Conservation (phyloP, 108 stramenopile species). For the Cyclotella atomus region DNA sequence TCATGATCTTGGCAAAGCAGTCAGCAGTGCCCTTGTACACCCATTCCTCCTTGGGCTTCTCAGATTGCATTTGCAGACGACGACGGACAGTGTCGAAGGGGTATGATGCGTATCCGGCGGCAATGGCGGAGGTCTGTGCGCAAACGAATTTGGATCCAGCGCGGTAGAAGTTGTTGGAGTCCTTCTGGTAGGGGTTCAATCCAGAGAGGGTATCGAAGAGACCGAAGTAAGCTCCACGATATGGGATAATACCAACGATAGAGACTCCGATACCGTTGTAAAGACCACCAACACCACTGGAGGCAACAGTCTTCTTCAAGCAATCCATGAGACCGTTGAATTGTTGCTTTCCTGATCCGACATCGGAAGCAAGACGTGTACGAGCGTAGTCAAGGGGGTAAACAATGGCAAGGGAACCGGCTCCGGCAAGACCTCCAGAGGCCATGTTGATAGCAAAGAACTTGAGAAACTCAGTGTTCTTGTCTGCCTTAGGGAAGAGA, state of each 20-base stretch:
- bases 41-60: conserved; percentile 95
- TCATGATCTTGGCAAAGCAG: conserved; percentile 95
- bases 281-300: conserved; percentile 86
- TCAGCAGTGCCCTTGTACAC: conserved; percentile 96
- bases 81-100: conserved; percentile 99
- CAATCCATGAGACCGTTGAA: conserved; percentile 98
- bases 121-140: conserved; percentile 94
- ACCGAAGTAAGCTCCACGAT: conserved; percentile 99
- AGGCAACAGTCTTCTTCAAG: conserved; percentile 89
- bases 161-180: conserved; percentile 81
- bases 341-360: conserved; percentile 93
- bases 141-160: conserved; percentile 95
- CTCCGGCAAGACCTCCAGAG: conserved; percentile 97
- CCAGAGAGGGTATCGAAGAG: conserved; percentile 97
- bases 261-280: conserved; percentile 99
- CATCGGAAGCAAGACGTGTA: conserved; percentile 98
- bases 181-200: conserved; percentile 98
- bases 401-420: conserved; percentile 95
- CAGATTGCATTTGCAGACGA: conserved; percentile 99
- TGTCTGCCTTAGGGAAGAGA: conserved; percentile 96
- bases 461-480: conserved; percentile 94
- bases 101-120: conserved; percentile 97
- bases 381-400: conserved; percentile 99
- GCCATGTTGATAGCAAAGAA: conserved; percentile 98
- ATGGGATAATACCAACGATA: conserved; percentile 96